Evolutionary conservation across 2,329 filamentous ascomycete genomes (phyloP), one percentile per base, ranked within the genome.

Genomic region (Pseudogymnoascus sp.): DNA sequence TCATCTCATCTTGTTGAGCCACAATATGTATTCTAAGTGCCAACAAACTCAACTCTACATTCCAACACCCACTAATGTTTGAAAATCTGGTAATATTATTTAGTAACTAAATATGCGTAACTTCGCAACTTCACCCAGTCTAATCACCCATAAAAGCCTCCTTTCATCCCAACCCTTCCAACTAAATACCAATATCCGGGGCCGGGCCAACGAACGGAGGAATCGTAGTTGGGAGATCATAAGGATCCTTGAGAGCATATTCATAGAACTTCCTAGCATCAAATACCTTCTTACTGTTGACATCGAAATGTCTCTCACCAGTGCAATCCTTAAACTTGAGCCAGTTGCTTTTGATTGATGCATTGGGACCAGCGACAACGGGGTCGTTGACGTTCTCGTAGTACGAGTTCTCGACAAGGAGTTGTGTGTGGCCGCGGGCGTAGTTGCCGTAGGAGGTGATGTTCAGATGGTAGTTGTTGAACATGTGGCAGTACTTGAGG

Each of bases 371-470:
- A 3, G 66, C 67, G 14, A 64, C 62, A 35, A 68, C 60, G n/a
- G 67, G 67, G 47, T 69, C 66, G 23, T 68, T 65, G 33, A 66
- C 66, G 23, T 69, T 65, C 44, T 69, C 67, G 35, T 65, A 69
- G 62, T 68, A 69, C 2, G 63, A 65, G 56, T 67, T 69, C 56
- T 69, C 68, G 31, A 69, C 63, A 1, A 65, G 62, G 63, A 69
- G 64, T 14, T 68, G 62, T 31, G 67, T 69, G 37, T 65, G 31
- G 23, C 68, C 68, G 23, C 68, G 67, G 5, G 66, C 67, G 50
- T 69, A 69, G 60, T 69, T 66, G 5, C 67, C 68, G 35, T 69
- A 69, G 8, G 68, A 69, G n/a, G 67, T 69, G n/a, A 65, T 63
- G 23, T 68, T 67, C 31, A 67, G 56, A 21, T 65, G 63, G 40